phyloP scores from a whole-genome alignment of 1,284 basidiomycete species.

The Ceratorhiza oryzae-sativae region DNA sequence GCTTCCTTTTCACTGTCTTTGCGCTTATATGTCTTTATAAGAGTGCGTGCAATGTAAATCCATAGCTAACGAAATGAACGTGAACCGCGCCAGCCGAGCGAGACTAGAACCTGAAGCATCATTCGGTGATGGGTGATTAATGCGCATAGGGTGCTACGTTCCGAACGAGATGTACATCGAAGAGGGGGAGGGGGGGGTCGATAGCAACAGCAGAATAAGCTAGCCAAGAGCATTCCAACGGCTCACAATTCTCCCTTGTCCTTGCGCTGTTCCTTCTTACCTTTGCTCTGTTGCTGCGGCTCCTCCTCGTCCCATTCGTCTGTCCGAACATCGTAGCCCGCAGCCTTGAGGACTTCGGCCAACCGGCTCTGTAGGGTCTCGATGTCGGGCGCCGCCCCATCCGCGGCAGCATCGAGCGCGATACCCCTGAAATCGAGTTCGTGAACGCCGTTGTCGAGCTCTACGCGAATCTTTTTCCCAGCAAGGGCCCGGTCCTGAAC shows the following conservation, averaged over 20 bases:
- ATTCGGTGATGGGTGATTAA: neutral
- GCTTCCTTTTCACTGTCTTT: conserved; percentile 39
- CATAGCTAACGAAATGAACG: conserved; percentile 29
- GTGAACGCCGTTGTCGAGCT: conserved; percentile 38
- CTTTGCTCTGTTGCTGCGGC: conserved; percentile 17
- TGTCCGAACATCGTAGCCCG: conserved; percentile 53
- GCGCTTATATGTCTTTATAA: conserved; percentile 41
- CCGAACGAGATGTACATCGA: neutral
- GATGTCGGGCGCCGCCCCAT: conserved; percentile 47
- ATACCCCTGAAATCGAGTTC: conserved; percentile 40
- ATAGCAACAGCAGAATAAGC: conserved; percentile 9
- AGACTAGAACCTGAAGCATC: conserved; percentile 11
- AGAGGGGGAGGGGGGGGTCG: neutral
- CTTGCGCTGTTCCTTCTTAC: conserved; percentile 28
- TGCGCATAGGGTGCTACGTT: neutral
- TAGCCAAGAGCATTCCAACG: conserved; percentile 24
- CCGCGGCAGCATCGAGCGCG: conserved; percentile 19
- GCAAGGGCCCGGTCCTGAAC: conserved; percentile 26
- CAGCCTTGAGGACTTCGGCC: conserved; percentile 51
- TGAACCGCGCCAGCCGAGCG: conserved; percentile 32
- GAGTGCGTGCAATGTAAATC: conserved; percentile 38
- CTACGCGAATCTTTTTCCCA: conserved; percentile 34
- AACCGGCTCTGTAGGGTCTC: conserved; percentile 19
- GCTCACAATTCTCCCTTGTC: conserved; percentile 19
- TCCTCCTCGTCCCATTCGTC: conserved; percentile 28